Conservation (phyloP, 176 grass and related monocot genomes). For the Juncus inflexus region DNA sequence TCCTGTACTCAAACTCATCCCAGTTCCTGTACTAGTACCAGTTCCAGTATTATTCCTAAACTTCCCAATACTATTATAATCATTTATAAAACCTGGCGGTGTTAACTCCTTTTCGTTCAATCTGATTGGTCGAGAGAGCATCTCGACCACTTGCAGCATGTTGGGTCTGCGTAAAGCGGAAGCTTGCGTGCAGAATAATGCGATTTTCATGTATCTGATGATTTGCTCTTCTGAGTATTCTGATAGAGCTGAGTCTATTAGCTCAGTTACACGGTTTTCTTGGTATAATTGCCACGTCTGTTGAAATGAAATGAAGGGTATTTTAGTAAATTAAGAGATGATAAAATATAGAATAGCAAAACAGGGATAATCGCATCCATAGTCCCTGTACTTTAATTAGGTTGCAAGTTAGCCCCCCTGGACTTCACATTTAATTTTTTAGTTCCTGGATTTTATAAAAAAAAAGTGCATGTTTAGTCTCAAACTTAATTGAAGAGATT, state of each 20-base stretch:
- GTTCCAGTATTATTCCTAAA: background rate
- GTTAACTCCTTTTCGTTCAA: constrained; percentile 81
- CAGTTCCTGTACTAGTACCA: constrained; percentile 9
- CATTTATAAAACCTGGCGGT: constrained; percentile 54
- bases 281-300: constrained; percentile 76
- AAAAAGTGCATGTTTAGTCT: no score
- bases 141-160: constrained; percentile 71
- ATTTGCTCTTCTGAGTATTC: constrained; percentile 74
- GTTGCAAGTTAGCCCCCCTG: no score
- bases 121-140: constrained; percentile 60
- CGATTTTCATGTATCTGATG: constrained; percentile 66
- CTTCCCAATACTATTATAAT: constrained; percentile 26
- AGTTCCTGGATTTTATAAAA: no score
- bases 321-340: background rate
- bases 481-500: no score
- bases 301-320: background rate
- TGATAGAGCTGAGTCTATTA: constrained; percentile 40
- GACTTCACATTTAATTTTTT: no score
- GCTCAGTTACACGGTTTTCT: constrained; percentile 51
- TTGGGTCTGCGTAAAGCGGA: constrained; percentile 48
- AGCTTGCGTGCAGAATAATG: constrained; percentile 84
- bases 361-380: no score
- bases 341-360: no score
- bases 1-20: constrained; percentile 33
- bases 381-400: no score